A percentile compares a stretch with the other conserved stretches of the same genome.
phyloP scores from a whole-genome alignment of 306 rosid genomes.

The Malus asiatica region DNA sequence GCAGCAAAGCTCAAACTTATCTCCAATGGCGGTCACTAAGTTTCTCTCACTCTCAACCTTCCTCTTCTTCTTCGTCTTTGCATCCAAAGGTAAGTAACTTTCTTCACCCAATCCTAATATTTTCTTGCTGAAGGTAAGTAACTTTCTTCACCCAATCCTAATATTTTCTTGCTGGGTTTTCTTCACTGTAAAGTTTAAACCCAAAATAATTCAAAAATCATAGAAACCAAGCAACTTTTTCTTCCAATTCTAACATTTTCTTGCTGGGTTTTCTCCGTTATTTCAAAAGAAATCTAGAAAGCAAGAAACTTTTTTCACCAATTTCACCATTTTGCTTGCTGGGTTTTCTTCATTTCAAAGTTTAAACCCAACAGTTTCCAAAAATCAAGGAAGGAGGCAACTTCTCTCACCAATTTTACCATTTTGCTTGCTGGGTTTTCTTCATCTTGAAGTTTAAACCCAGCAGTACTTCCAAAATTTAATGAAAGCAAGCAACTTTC shows the following conservation, averaged over 20 bases:
- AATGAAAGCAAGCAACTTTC: not conserved
- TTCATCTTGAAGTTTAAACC: too few species aligned
- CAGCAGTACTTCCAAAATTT: not conserved
- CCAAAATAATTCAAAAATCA: not conserved
- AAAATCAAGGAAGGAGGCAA: not conserved
- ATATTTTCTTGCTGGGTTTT: not conserved
- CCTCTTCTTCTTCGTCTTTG: conserved; percentile 13
- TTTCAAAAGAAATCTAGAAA: too few species aligned
- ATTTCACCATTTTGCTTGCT: too few species aligned
- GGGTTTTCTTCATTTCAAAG: too few species aligned
- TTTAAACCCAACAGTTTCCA: not conserved
- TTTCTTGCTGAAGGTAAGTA: too few species aligned
- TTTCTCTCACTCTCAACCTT: conserved; percentile 16
- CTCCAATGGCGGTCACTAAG: conserved; percentile 51
- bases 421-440: not conserved
- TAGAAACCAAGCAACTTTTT: too few species aligned
- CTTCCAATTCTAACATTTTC: too few species aligned
- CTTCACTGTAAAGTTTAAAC: not conserved
- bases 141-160: too few species aligned
- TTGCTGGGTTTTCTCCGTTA: too few species aligned
- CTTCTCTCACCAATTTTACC: not conserved
- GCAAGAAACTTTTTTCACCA: too few species aligned
- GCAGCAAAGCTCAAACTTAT: conserved; percentile 28
- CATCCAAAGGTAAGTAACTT: conserved; percentile 25
- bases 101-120: not conserved